phyloP scores from a whole-genome alignment of 108 stramenopile genomes.

The Chaetoceros muelleri region DNA sequence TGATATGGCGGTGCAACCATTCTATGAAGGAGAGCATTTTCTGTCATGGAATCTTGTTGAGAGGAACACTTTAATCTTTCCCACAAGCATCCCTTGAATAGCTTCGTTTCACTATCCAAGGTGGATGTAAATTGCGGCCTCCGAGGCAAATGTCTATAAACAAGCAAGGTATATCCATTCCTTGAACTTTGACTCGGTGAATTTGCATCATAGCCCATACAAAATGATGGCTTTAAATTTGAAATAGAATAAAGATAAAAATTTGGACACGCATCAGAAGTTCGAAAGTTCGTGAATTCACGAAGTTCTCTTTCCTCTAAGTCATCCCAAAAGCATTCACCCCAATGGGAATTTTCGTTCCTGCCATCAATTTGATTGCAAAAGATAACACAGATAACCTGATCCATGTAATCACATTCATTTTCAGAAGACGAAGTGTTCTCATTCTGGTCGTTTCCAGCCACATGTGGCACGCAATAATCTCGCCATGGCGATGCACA shows the following conservation, averaged over 20 bases:
- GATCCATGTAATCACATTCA: not conserved
- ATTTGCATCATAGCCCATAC: not conserved
- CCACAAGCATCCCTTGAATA: not conserved
- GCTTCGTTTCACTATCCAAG: not conserved
- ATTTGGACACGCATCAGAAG: not conserved
- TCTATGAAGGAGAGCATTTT: not conserved
- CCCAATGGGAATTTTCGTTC: not conserved
- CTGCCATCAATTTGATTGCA: not conserved
- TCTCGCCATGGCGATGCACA: not conserved
- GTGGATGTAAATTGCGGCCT: not conserved
- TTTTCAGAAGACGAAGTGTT: not conserved
- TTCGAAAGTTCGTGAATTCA: not conserved
- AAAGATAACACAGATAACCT: not conserved
- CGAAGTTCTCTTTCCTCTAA: not conserved
- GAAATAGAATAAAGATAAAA: not conserved
- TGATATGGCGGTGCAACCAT: not conserved
- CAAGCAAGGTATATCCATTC: not conserved
- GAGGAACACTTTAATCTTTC: not conserved
- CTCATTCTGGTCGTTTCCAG: not conserved
- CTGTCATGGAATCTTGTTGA: not conserved
- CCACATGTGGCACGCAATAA: not conserved
- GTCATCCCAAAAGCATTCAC: not conserved
- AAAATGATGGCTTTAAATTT: not conserved
- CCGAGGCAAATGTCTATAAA: not conserved
- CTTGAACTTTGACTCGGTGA: not conserved